Base-by-base conservation (phyloP, 768 basidiomycete genomes). In the Clitopilus passeckerianus region DNA sequence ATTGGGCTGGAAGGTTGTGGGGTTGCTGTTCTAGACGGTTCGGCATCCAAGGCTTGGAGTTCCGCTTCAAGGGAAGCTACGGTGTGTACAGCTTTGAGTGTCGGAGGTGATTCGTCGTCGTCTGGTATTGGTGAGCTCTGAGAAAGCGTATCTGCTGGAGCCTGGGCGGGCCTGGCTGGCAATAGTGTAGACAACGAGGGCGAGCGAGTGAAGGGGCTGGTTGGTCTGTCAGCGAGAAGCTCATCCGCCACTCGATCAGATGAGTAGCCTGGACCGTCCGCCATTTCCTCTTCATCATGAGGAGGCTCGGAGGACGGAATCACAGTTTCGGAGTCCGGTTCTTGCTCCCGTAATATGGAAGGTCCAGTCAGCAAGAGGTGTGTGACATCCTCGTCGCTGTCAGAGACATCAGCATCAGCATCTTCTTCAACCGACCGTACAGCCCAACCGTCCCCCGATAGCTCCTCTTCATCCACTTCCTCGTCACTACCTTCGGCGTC, bases 401-500 rank as follows among this genome's bases (percentile, higher is more conserved):
- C 59, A 33, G 53, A 46, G 27, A 22, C 58, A 18, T 59, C 57
- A 10, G 27, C 58, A 30, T 56, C 66, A 12, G 24, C 46, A 34
- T 53, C 53, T 50, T 65, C 65, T 16, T 59, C 63, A 15, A 60
- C 61, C 34, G 61, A 60, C 12, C 52, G 70, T 27, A 72, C 77
- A 0, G 70, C 76, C 2, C 27, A 30, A 4, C 27, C 27, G 7
- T 30, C 27, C 27, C 3, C 27, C 27, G 7, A 7, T 7, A 30
- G 27, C 27, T 30, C 27, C 27, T 30, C 27, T 30, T 30, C 27
- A 30, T 30, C 27, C 27, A 30, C 27, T 30, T 3, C 27, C 27
- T 30, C 27, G 7, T 30, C 27, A 7, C 27, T 30, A 7, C 70
- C 71, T 9, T 68, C 72, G n/a, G 73, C 71, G 23, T 66, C 70